A percentile compares a stretch with the other conserved stretches of the same genome.
phyloP scores from a whole-genome alignment of 192 early-diverging fungal genomes.

The Backusella tuberculispora region DNA sequence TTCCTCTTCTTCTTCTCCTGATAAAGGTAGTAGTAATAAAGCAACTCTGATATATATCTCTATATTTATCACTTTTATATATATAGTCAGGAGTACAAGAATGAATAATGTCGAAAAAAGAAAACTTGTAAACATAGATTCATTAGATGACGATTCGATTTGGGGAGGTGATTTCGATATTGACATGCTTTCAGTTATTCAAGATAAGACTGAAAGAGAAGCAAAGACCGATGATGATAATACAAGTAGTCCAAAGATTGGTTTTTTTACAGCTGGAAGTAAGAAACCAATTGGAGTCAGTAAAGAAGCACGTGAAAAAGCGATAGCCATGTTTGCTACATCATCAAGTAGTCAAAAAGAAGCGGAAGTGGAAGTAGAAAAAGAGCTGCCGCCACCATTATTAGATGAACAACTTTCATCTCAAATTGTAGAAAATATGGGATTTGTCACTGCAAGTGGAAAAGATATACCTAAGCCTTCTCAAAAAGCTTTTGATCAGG shows the following conservation, averaged over 20 bases:
- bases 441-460: slow-evolving; percentile 1
- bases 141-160: slow-evolving; percentile 1
- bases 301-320: no score
- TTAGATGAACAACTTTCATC: background rate
- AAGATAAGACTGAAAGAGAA: background rate
- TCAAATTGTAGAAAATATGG: background rate
- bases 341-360: background rate
- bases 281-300: no score
- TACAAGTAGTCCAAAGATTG: background rate
- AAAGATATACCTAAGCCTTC: background rate
- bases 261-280: no score
- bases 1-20: background rate
- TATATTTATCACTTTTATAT: background rate
- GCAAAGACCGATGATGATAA: background rate
- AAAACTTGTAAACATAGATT: background rate
- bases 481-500: background rate
- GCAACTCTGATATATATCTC: background rate
- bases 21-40: background rate
- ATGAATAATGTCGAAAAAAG: background rate
- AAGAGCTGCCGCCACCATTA: no score
- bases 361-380: background rate
- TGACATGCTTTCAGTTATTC: slow-evolving; percentile 5
- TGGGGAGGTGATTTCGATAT: background rate
- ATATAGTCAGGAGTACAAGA: background rate
- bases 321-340: no score